Percentiles rank a stretch among this genome's conserved stretches.
These are phyloP conservation scores for Saccharum hybrid DNA, from an alignment of 202 grass and related monocot species.

Conservation along the genomic window DNA sequence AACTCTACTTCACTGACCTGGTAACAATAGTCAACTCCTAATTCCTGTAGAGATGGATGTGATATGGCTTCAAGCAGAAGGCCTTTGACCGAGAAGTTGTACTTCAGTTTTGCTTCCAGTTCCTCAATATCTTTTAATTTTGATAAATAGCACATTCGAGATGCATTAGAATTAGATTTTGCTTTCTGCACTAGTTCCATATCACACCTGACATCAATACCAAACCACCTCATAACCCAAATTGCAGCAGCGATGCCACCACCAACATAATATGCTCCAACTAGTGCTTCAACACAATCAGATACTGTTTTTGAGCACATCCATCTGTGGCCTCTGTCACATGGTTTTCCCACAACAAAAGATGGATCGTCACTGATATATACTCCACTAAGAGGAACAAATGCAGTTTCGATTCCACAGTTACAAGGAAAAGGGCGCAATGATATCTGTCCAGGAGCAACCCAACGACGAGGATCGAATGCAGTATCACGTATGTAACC, in stretches of 20 bases:
- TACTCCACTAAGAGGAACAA: constrained; percentile 51
- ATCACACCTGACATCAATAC: constrained; percentile 57
- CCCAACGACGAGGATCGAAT: constrained; percentile 87
- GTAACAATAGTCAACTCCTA: constrained; percentile 76
- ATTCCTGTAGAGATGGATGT: constrained; percentile 84
- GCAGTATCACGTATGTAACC: constrained; percentile 80
- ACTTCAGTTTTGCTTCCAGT: constrained; percentile 80
- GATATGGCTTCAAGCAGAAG: constrained; percentile 85
- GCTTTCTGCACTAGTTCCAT: constrained; percentile 53
- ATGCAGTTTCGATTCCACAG: constrained; percentile 55
- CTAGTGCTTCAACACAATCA: constrained; percentile 90
- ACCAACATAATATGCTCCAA: constrained; percentile 90
- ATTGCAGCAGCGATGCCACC: constrained; percentile 71
- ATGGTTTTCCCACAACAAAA: constrained; percentile 83
- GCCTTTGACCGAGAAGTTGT: constrained; percentile 67
- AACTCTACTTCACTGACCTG: constrained; percentile 58
- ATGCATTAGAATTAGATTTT: constrained; percentile 55
- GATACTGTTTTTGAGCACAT: constrained; percentile 93
- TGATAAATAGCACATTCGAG: constrained; percentile 45
- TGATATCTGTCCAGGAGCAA: constrained; percentile 82
- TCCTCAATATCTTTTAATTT: constrained; percentile 69
- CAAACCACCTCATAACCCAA: constrained; percentile 80
- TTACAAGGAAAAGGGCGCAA: constrained; percentile 71
- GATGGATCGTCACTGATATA: constrained; percentile 54
- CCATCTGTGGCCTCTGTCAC: constrained; percentile 92